Conservation (phyloP, 805 yeast genomes). For the Cyberlindnera lachancei region DNA sequence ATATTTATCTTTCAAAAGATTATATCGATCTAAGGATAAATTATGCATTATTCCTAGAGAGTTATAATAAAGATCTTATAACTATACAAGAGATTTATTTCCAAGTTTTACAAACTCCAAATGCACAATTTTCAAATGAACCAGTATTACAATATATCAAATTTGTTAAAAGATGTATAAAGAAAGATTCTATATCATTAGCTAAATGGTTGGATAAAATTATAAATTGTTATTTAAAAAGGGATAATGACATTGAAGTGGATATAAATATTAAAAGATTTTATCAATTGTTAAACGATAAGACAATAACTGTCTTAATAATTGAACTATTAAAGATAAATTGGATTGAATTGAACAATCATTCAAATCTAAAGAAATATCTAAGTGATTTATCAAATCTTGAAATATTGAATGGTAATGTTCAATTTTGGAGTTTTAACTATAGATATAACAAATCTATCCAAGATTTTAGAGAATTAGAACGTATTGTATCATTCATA, state of each 20-base stretch:
- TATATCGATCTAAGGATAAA: slow-evolving; percentile 12
- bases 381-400: slow-evolving; percentile 22
- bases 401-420: slow-evolving; percentile 29
- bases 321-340: slow-evolving; percentile 26
- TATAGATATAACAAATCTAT: slow-evolving; percentile 44
- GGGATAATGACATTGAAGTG: slow-evolving; percentile 4
- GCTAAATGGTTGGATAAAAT: slow-evolving; percentile 19
- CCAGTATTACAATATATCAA: slow-evolving; percentile 18
- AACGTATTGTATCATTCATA: slow-evolving; percentile 37
- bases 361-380: slow-evolving; percentile 25
- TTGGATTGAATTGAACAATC: slow-evolving; percentile 24
- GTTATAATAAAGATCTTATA: slow-evolving; percentile 6
- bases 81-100: slow-evolving; percentile 17
- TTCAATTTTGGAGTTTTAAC: slow-evolving; percentile 49
- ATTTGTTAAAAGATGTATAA: slow-evolving; percentile 15
- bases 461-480: slow-evolving; percentile 37
- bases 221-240: slow-evolving; percentile 16
- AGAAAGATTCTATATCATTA: slow-evolving; percentile 16
- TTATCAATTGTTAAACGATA: slow-evolving; percentile 31
- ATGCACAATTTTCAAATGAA: slow-evolving; percentile 9
- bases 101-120: slow-evolving; percentile 5
- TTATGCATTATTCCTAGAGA: slow-evolving; percentile 18
- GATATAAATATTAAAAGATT: slow-evolving; percentile 20
- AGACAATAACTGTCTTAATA: slow-evolving; percentile 32
- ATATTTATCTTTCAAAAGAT: slow-evolving; percentile 28